A percentile compares a stretch with the other conserved stretches of the same genome.
Conservation (phyloP, 2,329 filamentous ascomycete genomes). For the Thelonectria blattea region DNA sequence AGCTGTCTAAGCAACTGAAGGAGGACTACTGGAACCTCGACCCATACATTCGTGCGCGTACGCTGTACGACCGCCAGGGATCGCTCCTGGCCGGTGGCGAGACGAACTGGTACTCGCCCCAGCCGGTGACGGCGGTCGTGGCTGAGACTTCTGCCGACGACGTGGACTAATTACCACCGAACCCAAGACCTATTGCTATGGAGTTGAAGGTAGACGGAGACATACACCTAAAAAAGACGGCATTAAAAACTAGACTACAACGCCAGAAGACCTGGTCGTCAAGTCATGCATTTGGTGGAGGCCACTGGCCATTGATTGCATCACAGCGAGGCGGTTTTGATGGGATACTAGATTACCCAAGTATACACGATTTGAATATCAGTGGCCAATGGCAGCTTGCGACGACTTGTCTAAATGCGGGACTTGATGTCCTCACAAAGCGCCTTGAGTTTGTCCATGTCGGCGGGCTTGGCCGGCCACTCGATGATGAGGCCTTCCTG, state of each 20-base stretch:
- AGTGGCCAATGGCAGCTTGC: neutral
- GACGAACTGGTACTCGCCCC: conserved; percentile 70
- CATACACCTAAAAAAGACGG: neutral
- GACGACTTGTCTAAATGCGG: conserved; percentile 70
- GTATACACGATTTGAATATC: neutral
- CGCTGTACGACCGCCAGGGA: conserved; percentile 83
- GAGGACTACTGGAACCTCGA: conserved; percentile 89
- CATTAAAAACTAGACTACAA: conserved; percentile 21
- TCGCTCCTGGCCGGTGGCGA: conserved; percentile 71
- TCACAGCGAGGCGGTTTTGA: conserved; percentile 1
- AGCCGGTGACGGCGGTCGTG: conserved; percentile 28
- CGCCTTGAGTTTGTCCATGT: conserved; percentile 84
- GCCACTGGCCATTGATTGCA: conserved; percentile 4
- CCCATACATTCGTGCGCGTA: conserved; percentile 81
- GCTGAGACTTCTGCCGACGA: conserved; percentile 51
- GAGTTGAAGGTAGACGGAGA: conserved; percentile 19
- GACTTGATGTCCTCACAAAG: conserved; percentile 84
- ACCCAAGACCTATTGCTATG: neutral
- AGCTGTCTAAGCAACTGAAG: conserved; percentile 67
- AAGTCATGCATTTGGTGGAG: conserved; percentile 18
- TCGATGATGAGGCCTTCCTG: conserved; percentile 77
- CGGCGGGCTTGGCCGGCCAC: conserved; percentile 78
- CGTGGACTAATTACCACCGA: conserved; percentile 46
- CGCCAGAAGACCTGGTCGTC: conserved; percentile 25
- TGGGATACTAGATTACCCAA: neutral